Percentiles rank a stretch among this genome's conserved stretches.
Conservation (phyloP, 495 filamentous ascomycete species). For the Penicillium diatomitis region DNA sequence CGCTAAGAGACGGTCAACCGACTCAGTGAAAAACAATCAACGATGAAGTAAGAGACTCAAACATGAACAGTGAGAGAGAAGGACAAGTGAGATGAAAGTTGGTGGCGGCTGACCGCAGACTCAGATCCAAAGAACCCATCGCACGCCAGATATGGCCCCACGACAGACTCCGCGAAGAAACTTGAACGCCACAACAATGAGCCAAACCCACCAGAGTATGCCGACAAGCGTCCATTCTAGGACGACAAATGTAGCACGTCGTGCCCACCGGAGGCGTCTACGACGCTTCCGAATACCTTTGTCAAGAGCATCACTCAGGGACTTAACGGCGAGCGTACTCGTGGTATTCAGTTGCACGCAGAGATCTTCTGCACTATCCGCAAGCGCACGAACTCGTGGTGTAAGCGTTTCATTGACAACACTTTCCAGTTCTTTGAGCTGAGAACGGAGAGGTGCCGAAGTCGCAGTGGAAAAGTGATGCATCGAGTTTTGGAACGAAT, state of each 20-base stretch:
- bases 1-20: too few species aligned
- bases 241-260: slow-evolving; percentile 57
- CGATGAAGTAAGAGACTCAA: background rate
- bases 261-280: slow-evolving; percentile 61
- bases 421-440: slow-evolving; percentile 41
- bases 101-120: too few species aligned
- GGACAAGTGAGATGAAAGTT: too few species aligned
- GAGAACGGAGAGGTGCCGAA: slow-evolving; percentile 33
- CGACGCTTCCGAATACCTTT: slow-evolving; percentile 57
- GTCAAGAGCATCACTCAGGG: slow-evolving; percentile 68
- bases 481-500: slow-evolving; percentile 45
- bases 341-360: slow-evolving; percentile 63
- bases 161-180: slow-evolving; percentile 50
- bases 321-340: slow-evolving; percentile 67
- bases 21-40: too few species aligned
- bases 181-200: slow-evolving; percentile 62
- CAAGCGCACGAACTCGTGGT: slow-evolving; percentile 51
- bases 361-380: slow-evolving; percentile 69
- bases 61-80: too few species aligned
- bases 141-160: slow-evolving; percentile 45
- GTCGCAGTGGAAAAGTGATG: slow-evolving; percentile 40
- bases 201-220: slow-evolving; percentile 78
- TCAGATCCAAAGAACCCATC: slow-evolving; percentile 72
- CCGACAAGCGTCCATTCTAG: slow-evolving; percentile 75
- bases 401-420: slow-evolving; percentile 49